Evolutionary conservation across 371 early-diverging fungal species (phyloP).

Genomic region (Synchytrium microbalum): DNA sequence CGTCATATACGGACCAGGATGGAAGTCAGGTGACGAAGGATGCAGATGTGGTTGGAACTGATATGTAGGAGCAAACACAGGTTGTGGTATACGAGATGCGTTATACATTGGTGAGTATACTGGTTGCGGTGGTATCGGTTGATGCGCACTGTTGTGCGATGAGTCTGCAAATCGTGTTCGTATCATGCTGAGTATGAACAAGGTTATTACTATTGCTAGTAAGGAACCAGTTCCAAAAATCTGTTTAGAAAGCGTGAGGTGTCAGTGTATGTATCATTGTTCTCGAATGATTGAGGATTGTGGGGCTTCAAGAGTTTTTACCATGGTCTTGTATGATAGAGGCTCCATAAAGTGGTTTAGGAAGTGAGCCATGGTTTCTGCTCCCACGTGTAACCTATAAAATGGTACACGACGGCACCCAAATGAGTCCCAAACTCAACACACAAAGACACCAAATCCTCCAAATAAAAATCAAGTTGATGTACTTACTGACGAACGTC

Average conservation of each 20-base stretch:
- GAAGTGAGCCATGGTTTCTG: conserved; percentile 73
- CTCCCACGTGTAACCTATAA: conserved; percentile 49
- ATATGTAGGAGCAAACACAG: not conserved
- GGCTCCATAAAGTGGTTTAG: conserved; percentile 72
- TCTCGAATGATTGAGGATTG: too few species aligned
- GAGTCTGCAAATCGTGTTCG: too few species aligned
- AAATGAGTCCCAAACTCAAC: not conserved
- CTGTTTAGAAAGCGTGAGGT: too few species aligned
- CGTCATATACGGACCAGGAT: too few species aligned
- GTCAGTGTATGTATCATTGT: too few species aligned
- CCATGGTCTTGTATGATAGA: conserved; percentile 73
- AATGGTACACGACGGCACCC: not conserved
- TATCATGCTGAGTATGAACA: too few species aligned
- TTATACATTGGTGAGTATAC: too few species aligned
- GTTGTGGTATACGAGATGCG: not conserved
- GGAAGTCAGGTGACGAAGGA: not conserved
- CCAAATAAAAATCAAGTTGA: not conserved
- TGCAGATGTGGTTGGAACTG: not conserved
- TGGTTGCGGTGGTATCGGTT: not conserved
- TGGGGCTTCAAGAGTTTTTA: too few species aligned
- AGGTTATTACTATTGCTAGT: too few species aligned
- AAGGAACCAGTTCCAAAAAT: too few species aligned
- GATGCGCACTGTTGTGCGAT: too few species aligned
- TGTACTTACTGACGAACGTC: conserved; percentile 54
- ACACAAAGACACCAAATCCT: not conserved